These are phyloP conservation scores for Austroboletus sp. DNA, from an alignment of 1,284 basidiomycete genomes.

Conservation along the genomic window DNA sequence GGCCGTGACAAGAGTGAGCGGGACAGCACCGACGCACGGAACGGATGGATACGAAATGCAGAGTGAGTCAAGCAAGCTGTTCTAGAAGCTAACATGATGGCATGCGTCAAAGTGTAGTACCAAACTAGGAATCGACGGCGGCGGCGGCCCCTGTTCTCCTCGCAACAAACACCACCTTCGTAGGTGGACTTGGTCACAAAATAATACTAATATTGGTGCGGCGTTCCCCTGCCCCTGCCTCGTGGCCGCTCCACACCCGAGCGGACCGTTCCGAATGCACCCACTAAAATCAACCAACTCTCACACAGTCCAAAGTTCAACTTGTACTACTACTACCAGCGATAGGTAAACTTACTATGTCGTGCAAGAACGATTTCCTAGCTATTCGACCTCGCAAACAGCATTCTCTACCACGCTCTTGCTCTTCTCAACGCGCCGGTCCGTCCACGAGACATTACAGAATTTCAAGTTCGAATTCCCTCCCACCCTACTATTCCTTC, in stretches of 20 bases:
- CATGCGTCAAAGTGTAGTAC: neutral
- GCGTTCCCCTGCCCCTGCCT: conserved; percentile 9
- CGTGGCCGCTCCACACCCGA: conserved; percentile 18
- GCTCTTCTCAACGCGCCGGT: conserved; percentile 4
- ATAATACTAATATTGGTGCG: conserved; percentile 1
- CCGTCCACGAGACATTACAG: conserved; percentile 10
- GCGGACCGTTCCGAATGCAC: conserved; percentile 12
- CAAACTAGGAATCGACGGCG: too few species aligned
- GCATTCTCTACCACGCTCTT: neutral
- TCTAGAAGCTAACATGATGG: neutral
- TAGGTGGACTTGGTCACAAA: too few species aligned
- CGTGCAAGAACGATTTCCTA: conserved; percentile 12
- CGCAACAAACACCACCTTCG: too few species aligned
- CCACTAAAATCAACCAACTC: conserved; percentile 27
- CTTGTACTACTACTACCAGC: conserved; percentile 24
- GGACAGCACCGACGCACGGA: neutral
- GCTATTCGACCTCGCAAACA: conserved; percentile 7
- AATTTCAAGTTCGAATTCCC: conserved; percentile 14
- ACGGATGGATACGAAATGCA: neutral
- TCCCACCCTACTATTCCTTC: conserved; percentile 1
- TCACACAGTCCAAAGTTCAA: conserved; percentile 16
- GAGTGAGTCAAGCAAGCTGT: conserved; percentile 1
- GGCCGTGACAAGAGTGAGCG: conserved; percentile 1
- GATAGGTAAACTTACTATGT: conserved; percentile 15
- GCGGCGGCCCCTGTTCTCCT: too few species aligned